phyloP scores from a whole-genome alignment of 2,329 filamentous ascomycete species.

The Blastomyces parvus region DNA sequence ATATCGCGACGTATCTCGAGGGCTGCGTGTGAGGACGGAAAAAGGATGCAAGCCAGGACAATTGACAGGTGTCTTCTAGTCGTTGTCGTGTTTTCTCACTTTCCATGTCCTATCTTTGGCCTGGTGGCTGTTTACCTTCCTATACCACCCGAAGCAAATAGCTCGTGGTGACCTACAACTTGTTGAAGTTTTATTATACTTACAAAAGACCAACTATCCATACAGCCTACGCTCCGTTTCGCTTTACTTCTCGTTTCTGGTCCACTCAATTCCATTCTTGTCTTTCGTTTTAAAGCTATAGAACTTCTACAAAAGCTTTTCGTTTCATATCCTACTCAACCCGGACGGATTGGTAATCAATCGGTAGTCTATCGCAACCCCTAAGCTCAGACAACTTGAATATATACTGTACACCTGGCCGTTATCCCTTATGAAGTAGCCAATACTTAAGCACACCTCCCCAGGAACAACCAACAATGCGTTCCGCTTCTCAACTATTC shows the following conservation, averaged over 20 bases:
- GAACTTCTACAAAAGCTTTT: not conserved
- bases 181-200: not conserved
- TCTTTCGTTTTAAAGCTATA: not conserved
- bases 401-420: not conserved
- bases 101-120: not conserved
- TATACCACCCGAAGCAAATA: too few species aligned
- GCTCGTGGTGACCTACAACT: too few species aligned
- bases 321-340: not conserved
- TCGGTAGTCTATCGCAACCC: not conserved
- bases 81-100: not conserved
- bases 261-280: not conserved
- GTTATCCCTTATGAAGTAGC: not conserved
- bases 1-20: not conserved
- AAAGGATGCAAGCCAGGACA: too few species aligned
- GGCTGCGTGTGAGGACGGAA: not conserved
- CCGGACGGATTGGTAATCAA: not conserved
- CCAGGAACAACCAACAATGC: constrained; percentile 34
- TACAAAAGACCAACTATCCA: not conserved
- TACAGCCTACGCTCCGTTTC: not conserved
- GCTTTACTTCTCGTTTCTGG: not conserved
- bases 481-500: constrained; percentile 46
- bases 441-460: not conserved
- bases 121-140: not conserved
- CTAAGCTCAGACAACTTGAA: not conserved
- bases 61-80: not conserved